Percentiles rank a stretch among this genome's conserved stretches.
Evolutionary conservation across 805 yeast species (phyloP).

Genomic region (Yamadazyma takamatsuzukensis): DNA sequence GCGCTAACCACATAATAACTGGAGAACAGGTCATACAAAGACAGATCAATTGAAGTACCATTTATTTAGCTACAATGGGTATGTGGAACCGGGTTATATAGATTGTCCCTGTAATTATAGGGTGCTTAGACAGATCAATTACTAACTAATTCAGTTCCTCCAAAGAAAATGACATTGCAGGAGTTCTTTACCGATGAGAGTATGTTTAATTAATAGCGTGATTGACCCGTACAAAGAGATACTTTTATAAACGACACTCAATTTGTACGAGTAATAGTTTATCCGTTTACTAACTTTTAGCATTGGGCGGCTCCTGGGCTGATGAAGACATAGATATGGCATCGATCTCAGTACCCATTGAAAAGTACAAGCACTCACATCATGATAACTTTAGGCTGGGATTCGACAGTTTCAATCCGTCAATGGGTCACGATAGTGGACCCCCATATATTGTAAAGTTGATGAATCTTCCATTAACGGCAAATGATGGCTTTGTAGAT

Average conservation of each 20-base stretch:
- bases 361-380: conserved; percentile 14
- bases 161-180: conserved; percentile 44
- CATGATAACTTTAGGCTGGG: conserved; percentile 8
- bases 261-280: not conserved
- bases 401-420: conserved; percentile 2
- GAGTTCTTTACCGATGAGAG: conserved; percentile 44
- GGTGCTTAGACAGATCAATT: no score
- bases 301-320: conserved; percentile 47
- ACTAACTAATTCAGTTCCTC: conserved; percentile 34
- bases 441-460: conserved; percentile 70
- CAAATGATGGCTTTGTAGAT: conserved; percentile 47
- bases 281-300: conserved; percentile 14
- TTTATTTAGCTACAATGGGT: not conserved
- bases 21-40: not conserved
- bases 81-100: not conserved
- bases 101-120: no score
- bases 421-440: conserved; percentile 17
- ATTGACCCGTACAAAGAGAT: no score
- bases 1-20: not conserved
- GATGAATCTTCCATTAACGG: conserved; percentile 53
- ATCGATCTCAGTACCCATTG: conserved; percentile 44
- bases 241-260: not conserved
- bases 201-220: conserved; percentile 23
- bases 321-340: conserved; percentile 44
- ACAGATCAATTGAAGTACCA: not conserved